Evolutionary conservation across 805 yeast species (phyloP).

Genomic region (Myxozyma sirexii): DNA sequence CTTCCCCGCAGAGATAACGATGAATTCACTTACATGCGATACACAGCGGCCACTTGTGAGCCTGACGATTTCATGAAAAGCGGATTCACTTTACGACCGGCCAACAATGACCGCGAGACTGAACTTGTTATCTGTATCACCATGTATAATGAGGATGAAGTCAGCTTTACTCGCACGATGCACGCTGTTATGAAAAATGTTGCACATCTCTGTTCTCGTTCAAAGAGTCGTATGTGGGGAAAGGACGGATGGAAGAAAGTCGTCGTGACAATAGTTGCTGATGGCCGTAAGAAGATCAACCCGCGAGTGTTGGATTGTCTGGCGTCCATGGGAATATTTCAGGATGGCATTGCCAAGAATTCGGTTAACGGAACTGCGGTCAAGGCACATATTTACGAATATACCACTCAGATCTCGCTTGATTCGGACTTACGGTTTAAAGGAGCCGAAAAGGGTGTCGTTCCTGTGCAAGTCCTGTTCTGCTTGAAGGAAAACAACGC

Average conservation of each 20-base stretch:
- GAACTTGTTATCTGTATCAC: slow-evolving; percentile 91
- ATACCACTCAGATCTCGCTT: slow-evolving; percentile 91
- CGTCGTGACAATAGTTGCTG: slow-evolving; percentile 87
- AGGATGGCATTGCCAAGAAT: slow-evolving; percentile 95
- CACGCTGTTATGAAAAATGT: slow-evolving; percentile 93
- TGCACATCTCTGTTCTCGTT: slow-evolving; percentile 80
- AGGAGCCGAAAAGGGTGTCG: slow-evolving; percentile 85
- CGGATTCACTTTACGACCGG: slow-evolving; percentile 86
- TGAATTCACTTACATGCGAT: slow-evolving; percentile 94
- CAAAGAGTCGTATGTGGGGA: slow-evolving; percentile 89
- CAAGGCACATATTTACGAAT: slow-evolving; percentile 90
- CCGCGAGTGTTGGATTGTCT: slow-evolving; percentile 83
- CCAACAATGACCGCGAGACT: slow-evolving; percentile 85
- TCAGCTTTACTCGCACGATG: slow-evolving; percentile 85
- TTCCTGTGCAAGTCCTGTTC: slow-evolving; percentile 92
- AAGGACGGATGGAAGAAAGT: slow-evolving; percentile 96
- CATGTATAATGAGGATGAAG: slow-evolving; percentile 96
- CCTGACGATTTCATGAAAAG: slow-evolving; percentile 79
- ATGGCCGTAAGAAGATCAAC: slow-evolving; percentile 88
- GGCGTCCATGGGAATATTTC: slow-evolving; percentile 95
- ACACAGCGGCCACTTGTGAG: slow-evolving; percentile 93
- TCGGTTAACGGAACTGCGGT: slow-evolving; percentile 90
- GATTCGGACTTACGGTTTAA: slow-evolving; percentile 87
- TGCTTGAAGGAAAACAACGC: slow-evolving; percentile 91
- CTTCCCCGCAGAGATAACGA: slow-evolving; percentile 86